A percentile compares a stretch with the other conserved stretches of the same genome.
Conservation (phyloP, 2,329 filamentous ascomycete species). For the Venturia carpophila region DNA sequence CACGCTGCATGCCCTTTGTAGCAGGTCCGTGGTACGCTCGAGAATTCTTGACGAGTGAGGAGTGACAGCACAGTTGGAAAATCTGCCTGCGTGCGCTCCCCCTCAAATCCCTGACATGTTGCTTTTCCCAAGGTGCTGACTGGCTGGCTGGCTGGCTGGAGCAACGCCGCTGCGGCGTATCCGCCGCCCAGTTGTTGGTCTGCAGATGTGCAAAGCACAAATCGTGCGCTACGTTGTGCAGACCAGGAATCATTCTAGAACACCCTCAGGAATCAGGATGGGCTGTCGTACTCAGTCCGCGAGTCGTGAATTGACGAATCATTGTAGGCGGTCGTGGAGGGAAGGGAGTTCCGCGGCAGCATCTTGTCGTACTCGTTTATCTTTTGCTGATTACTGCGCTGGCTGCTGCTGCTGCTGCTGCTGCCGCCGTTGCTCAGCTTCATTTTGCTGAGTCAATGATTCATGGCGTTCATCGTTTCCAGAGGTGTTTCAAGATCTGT, state of each 20-base stretch:
- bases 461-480: not conserved
- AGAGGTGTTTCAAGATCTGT: not conserved
- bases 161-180: not conserved
- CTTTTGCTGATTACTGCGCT: not conserved
- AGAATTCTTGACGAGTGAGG: not conserved
- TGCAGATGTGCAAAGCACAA: not conserved
- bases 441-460: not conserved
- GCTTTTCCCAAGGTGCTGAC: constrained; percentile 5
- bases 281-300: not conserved
- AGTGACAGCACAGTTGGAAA: not conserved
- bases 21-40: constrained; percentile 5
- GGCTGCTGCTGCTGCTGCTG: too few relatives aligned
- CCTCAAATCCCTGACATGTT: not conserved
- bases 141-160: not conserved
- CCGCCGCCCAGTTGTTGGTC: not conserved
- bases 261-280: not conserved
- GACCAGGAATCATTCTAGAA: not conserved
- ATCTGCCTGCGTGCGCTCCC: constrained; percentile 1
- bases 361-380: not conserved
- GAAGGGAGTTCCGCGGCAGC: not conserved
- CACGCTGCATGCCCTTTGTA: constrained; percentile 2
- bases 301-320: not conserved
- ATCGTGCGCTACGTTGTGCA: not conserved
- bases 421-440: too few relatives aligned
- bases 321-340: not conserved